Evolutionary conservation across 1,284 basidiomycete genomes (phyloP).

Genomic region (Tilletia setariae): DNA sequence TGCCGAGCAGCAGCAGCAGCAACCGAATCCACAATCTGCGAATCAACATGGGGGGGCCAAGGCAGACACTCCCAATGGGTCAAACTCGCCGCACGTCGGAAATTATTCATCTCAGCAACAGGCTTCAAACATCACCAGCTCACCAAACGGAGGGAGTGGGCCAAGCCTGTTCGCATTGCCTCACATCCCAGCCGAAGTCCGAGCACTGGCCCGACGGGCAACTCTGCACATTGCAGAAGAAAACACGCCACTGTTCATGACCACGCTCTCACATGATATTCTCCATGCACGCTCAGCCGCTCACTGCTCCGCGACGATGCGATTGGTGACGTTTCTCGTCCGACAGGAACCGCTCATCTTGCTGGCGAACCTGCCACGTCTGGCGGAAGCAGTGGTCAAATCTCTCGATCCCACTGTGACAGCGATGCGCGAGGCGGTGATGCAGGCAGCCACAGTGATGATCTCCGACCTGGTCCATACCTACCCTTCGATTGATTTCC

Average conservation of each 20-base stretch:
- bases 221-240: slow-evolving; percentile 78
- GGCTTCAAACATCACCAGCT: no score
- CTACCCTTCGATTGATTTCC: slow-evolving; percentile 88
- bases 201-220: slow-evolving; percentile 66
- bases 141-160: neutral
- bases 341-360: slow-evolving; percentile 85
- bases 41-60: neutral
- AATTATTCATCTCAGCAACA: neutral
- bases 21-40: neutral
- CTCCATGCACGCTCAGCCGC: slow-evolving; percentile 73
- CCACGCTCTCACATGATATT: slow-evolving; percentile 86
- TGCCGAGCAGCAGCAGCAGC: slow-evolving; percentile 59
- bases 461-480: slow-evolving; percentile 69
- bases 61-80: neutral
- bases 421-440: slow-evolving; percentile 76
- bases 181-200: slow-evolving; percentile 23
- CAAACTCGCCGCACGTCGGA: no score
- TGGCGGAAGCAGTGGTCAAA: slow-evolving; percentile 94
- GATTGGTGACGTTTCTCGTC: slow-evolving; percentile 88
- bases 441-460: slow-evolving; percentile 89
- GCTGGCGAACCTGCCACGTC: slow-evolving; percentile 76
- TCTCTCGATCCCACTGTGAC: slow-evolving; percentile 88
- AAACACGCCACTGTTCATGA: slow-evolving; percentile 90
- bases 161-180: neutral
- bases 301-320: slow-evolving; percentile 82